phyloP scores from a whole-genome alignment of 257 asterid species.

The Ilex aquifolium region DNA sequence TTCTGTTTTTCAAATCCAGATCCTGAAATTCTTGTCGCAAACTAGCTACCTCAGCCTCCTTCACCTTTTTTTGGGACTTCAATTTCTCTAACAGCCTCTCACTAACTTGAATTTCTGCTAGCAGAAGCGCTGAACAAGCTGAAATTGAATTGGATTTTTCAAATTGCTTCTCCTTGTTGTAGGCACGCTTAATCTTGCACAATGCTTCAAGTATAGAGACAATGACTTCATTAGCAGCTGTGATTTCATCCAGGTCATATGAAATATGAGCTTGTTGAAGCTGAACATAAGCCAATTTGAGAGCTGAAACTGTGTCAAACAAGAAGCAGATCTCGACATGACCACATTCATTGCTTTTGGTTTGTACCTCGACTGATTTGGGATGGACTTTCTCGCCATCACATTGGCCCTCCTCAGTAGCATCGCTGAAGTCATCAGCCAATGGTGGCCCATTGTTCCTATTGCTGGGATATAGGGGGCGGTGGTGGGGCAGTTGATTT shows the following conservation, averaged over 20 bases:
- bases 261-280: slow-evolving; percentile 79
- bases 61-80: slow-evolving; percentile 41
- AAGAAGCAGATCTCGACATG: slow-evolving; percentile 39
- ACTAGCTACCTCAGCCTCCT: slow-evolving; percentile 29
- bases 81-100: slow-evolving; percentile 46
- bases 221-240: slow-evolving; percentile 54
- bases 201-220: slow-evolving; percentile 42
- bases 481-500: slow-evolving; percentile 12
- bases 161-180: slow-evolving; percentile 48
- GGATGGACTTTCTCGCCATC: slow-evolving; percentile 19
- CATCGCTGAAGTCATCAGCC: slow-evolving; percentile 30
- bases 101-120: slow-evolving; percentile 46
- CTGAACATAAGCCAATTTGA: slow-evolving; percentile 64
- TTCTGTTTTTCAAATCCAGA: slow-evolving; percentile 37
- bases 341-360: slow-evolving; percentile 22
- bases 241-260: slow-evolving; percentile 51
- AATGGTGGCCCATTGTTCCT: slow-evolving; percentile 12
- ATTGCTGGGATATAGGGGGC: slow-evolving; percentile 10
- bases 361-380: slow-evolving; percentile 16
- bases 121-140: slow-evolving; percentile 40
- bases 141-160: slow-evolving; percentile 35
- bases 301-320: slow-evolving; percentile 49
- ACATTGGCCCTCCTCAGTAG: slow-evolving; percentile 22
- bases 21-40: slow-evolving; percentile 33
- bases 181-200: slow-evolving; percentile 41